phyloP scores from a whole-genome alignment of 148 eudicot species.

The Silene uniflora region DNA sequence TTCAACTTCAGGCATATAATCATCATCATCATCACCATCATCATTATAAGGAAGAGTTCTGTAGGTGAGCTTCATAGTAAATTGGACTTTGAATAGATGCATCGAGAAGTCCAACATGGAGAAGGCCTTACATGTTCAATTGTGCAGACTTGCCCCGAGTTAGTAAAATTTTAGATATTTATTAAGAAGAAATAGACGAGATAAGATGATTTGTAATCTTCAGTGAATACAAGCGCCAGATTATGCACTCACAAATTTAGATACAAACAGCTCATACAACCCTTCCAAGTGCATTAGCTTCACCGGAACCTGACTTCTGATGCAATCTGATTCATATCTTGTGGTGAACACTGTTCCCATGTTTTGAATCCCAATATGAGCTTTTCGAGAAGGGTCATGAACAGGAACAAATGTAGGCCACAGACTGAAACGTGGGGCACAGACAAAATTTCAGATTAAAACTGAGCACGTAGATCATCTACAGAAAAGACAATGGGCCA shows the following conservation, averaged over 20 bases:
- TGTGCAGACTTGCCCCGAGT: slow-evolving; percentile 9
- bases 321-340: slow-evolving; percentile 93
- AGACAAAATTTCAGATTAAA: slow-evolving; percentile 14
- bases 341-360: slow-evolving; percentile 93
- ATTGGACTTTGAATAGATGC: slow-evolving; percentile 64
- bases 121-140: slow-evolving; percentile 52
- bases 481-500: neutral
- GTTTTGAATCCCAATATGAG: slow-evolving; percentile 90
- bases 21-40: slow-evolving; percentile 55
- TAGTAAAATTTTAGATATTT: slow-evolving; percentile 7
- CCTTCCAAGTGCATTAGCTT: slow-evolving; percentile 99
- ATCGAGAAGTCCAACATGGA: slow-evolving; percentile 65
- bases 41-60: slow-evolving; percentile 56
- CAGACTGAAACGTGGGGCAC: slow-evolving; percentile 41
- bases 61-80: slow-evolving; percentile 86
- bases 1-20: slow-evolving; percentile 40
- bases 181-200: neutral
- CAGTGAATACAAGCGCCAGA: slow-evolving; percentile 1
- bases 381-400: slow-evolving; percentile 88
- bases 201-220: neutral
- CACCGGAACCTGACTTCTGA: slow-evolving; percentile 90
- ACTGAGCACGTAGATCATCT: neutral
- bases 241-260: slow-evolving; percentile 78
- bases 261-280: slow-evolving; percentile 79
- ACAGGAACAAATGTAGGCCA: slow-evolving; percentile 99